phyloP scores from a whole-genome alignment of 2,329 filamentous ascomycete species.

The Aspergillus ustus region DNA sequence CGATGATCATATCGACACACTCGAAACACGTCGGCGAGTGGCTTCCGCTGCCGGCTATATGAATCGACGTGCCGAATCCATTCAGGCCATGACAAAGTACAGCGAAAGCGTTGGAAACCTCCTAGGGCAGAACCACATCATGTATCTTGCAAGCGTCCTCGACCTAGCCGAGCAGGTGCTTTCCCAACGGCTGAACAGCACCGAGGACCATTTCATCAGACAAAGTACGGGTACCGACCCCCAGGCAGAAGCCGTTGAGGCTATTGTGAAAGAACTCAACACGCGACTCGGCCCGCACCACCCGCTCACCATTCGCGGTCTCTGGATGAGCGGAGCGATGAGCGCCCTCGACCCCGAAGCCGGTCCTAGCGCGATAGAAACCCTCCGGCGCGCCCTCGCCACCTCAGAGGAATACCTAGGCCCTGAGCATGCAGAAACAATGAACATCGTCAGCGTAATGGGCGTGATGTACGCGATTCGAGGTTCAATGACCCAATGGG shows the following conservation, averaged over 20 bases:
- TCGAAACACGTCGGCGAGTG: slow-evolving; percentile 35
- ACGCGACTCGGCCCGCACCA: slow-evolving; percentile 27
- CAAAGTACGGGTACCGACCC: slow-evolving; percentile 24
- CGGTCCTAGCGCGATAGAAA: slow-evolving; percentile 31
- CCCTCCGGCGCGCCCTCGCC: slow-evolving; percentile 34
- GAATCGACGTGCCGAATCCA: slow-evolving; percentile 28
- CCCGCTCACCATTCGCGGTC: slow-evolving; percentile 30
- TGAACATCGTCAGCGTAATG: slow-evolving; percentile 33
- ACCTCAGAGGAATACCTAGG: slow-evolving; percentile 34
- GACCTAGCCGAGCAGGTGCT: slow-evolving; percentile 32
- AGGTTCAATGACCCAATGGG: neutral
- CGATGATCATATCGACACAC: slow-evolving; percentile 36
- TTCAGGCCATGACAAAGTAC: slow-evolving; percentile 29
- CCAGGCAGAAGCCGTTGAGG: slow-evolving; percentile 22
- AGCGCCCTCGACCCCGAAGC: slow-evolving; percentile 26
- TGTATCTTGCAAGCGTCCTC: slow-evolving; percentile 26
- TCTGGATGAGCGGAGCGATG: slow-evolving; percentile 29
- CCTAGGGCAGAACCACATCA: slow-evolving; percentile 35
- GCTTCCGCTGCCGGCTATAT: slow-evolving; percentile 30
- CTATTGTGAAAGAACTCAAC: slow-evolving; percentile 28
- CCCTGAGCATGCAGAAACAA: slow-evolving; percentile 31
- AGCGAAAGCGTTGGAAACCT: slow-evolving; percentile 27
- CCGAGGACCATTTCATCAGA: slow-evolving; percentile 6
- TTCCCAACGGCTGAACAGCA: slow-evolving; percentile 23
- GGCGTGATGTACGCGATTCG: slow-evolving; percentile 35